Evolutionary conservation across 768 basidiomycete genomes (phyloP), one percentile per base, ranked within the genome.

Genomic region (Neoboletus brunneissimus): DNA sequence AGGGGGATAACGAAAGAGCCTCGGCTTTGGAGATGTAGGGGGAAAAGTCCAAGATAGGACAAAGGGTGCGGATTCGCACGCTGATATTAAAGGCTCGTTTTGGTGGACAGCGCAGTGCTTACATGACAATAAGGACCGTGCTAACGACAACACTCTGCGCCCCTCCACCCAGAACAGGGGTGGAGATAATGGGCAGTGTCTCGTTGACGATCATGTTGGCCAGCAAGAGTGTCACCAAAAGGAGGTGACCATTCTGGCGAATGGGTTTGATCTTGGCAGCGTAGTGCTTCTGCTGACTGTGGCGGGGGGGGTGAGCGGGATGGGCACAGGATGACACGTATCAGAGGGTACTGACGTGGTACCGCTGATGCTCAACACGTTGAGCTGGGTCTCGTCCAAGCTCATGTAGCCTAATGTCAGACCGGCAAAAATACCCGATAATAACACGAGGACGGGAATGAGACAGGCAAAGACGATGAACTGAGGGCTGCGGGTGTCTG

Each of bases 171-270:
- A 96, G 79, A 37, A 93, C 77, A 4, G 83, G 82, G 67, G 91
- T 89, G 12, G 88, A 79, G 56, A 95, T 91, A 60, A 94, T 81
- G 35, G 94, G 93, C 5, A 94, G 82, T 0, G 89, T 79, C 73
- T 94, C 92, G 69, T 94, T 94, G 64, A 88, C 87, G 54, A 94
- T 90, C 93, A 95, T 94, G 72, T 95, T 94, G 34, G 88, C 86
- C 31, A 94, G 75, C 11, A 93, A 81, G 38, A 92, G 83, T 0
- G 90, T 91, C 54, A 91, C 89, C 55, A 94, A 82, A 11, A 94
- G 78, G 31, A 91, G 75, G 67, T 93, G 91, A 2, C 90, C 89
- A 62, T 93, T 87, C 75, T 85, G 78, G 54, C 92, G 87, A 47
- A 96, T 86, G 13, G 93, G 93, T 70, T 86, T 85, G 65, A 95